These are phyloP conservation scores for Aegle marmelos DNA, from an alignment of 345 rosid species.

Conservation along the genomic window DNA sequence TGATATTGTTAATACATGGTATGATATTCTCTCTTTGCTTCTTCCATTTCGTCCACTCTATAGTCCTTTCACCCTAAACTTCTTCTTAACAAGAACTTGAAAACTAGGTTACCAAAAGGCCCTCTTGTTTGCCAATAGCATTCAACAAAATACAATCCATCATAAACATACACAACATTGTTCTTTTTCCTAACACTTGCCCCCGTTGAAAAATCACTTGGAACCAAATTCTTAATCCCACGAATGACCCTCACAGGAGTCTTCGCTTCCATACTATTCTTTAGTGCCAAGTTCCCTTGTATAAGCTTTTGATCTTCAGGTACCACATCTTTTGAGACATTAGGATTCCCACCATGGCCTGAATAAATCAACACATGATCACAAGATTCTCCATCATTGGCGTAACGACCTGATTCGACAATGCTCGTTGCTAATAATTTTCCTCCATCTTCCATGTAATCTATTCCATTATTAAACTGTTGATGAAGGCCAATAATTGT, in stretches of 20 bases:
- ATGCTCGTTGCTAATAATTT: conserved; percentile 23
- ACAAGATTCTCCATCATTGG: not conserved
- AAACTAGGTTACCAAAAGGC: conserved; percentile 21
- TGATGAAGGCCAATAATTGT: conserved; percentile 31
- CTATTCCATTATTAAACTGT: conserved; percentile 23
- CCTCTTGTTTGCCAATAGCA: conserved; percentile 19
- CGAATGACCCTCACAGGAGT: conserved; percentile 27
- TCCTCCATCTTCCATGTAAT: conserved; percentile 22
- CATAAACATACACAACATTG: conserved; percentile 19
- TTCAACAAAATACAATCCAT: conserved; percentile 29
- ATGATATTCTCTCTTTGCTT: no score
- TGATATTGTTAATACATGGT: no score
- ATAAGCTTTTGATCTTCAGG: conserved; percentile 29
- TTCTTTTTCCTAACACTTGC: not conserved
- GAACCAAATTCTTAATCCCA: no score
- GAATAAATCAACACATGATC: conserved; percentile 21
- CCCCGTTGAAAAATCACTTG: not conserved
- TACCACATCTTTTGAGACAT: not conserved
- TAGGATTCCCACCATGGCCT: conserved; percentile 42
- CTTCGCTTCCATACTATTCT: conserved; percentile 22
- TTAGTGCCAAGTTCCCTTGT: conserved; percentile 39
- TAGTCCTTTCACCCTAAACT: not conserved
- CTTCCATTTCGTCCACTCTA: not conserved
- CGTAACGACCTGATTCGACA: conserved; percentile 25
- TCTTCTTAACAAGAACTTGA: conserved; percentile 23